Base-by-base conservation (phyloP, 352 stramenopile species). In the Phytophthora sp. region DNA sequence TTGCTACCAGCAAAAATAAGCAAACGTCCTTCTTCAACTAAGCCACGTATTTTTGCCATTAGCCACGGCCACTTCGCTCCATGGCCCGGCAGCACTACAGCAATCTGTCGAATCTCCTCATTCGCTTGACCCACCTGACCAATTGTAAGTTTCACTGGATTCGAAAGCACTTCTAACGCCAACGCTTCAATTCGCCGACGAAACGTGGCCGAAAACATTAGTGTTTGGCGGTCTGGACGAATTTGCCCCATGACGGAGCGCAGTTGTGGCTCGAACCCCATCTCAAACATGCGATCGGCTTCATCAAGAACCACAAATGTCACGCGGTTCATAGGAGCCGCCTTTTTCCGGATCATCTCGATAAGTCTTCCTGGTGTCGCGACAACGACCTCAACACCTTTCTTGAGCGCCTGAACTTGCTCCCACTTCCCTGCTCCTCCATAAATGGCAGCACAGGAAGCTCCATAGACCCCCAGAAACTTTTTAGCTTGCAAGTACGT, bases 161-260 rank as follows among this genome's bases (percentile, higher is more conserved):
- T 75, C 1, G 69, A 69, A 1, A 97, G 77, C 30, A 97, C 84
- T 52, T 97, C 88, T 7, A 86, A 66, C 8, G 89, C 89, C 7
- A 97, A 55, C 7, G 71, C 62, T 66, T 94, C 82, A 27, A 94
- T 80, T 8, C 81, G 79, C 13, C 75, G 73, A 21, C 80, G 88
- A 58, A 96, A 96, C 12, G 90, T 97, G 2, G 90, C 90, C 0
- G 81, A 94, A 52, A 96, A 97, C 77, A 97, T 84, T 18, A 96
- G 76, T 15, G 81, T 97, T 68, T 97, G 89, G 2, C 90, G 68
- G 62, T 94, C 89, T 0, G 90, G 89, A 7, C 89, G 86, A 18
- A 96, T 87, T 58, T 95, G 86, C 15, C 82, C 75, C 62, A 96
- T 73, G 35, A 96, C 79, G n/a, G 84, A 91, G 5, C 82, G 80